Evolutionary conservation across 164 flowering plant species (phyloP).

Genomic region (Nelumbo lutea): DNA sequence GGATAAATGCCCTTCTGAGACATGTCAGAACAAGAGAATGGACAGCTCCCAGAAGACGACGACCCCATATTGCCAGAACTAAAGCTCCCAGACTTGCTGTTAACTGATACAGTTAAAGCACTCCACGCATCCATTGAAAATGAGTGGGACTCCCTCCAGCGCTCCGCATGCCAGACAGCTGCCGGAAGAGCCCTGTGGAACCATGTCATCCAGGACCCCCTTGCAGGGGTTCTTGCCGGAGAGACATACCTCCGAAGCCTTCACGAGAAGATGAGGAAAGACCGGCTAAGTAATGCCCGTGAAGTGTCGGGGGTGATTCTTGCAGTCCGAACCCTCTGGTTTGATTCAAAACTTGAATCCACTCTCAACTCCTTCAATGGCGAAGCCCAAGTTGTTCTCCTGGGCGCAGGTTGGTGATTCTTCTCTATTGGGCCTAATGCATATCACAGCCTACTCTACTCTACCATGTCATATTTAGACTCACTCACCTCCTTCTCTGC

Average conservation of each 20-base stretch:
- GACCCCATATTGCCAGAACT: conserved; percentile 44
- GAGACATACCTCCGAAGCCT: conserved; percentile 59
- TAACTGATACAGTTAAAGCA: conserved; percentile 32
- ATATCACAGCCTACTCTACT: conserved; percentile 12
- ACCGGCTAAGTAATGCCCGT: conserved; percentile 60
- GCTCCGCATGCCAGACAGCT: conserved; percentile 83
- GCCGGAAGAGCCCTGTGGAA: conserved; percentile 94
- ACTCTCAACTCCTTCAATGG: conserved; percentile 52
- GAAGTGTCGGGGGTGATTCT: conserved; percentile 83
- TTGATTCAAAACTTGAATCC: conserved; percentile 68
- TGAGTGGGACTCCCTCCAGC: conserved; percentile 63
- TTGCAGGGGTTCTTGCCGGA: conserved; percentile 79
- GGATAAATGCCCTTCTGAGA: conserved; percentile 4
- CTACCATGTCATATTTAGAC: background rate
- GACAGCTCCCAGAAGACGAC: conserved; percentile 19
- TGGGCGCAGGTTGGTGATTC: conserved; percentile 72
- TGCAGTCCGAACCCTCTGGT: conserved; percentile 90
- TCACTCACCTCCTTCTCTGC: too few species aligned
- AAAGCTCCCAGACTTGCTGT: conserved; percentile 46
- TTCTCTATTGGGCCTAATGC: background rate
- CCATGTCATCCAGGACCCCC: conserved; percentile 69
- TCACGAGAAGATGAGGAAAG: conserved; percentile 79
- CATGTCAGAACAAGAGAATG: conserved; percentile 41
- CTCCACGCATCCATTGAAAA: conserved; percentile 56
- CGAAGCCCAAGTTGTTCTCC: conserved; percentile 71